Base-by-base conservation (phyloP, 2,329 filamentous ascomycete genomes). In the Xylaria sp. region DNA sequence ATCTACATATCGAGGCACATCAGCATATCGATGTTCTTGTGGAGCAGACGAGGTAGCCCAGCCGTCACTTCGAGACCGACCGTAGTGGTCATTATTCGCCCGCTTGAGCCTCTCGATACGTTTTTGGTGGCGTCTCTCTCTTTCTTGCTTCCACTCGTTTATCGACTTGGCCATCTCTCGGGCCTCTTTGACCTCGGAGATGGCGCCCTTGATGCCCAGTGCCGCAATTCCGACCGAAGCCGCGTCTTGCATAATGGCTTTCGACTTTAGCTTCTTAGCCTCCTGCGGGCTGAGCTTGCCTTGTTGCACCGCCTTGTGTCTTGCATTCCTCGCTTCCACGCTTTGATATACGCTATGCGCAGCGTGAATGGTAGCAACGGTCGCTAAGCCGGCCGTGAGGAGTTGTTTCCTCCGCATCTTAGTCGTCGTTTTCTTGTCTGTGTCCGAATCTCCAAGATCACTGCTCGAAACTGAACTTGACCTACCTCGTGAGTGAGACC, bases 381-480 rank as follows among this genome's bases (percentile, higher is more conserved):
- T 83, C 63, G 87, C 87, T 66, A 89, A 80, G 56, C 86, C 87
- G 8, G 86, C 85, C 63, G 85, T 88, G 66, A 89, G 72, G 69
- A 88, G 74, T 82, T 88, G 87, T 84, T 89, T 89, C 87, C 87
- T 86, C 87, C 82, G 86, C 83, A 89, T 87, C 78, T 87, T 88
- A 78, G 82, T 85, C 46, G 82, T 82, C 70, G 81, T 81, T 78
- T 83, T 87, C 77, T 84, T 83, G 72, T 89, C 87, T 25, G 87
- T 85, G 20, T 86, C 84, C 70, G 87, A 89, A 79, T 89, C 86
- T 59, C 87, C 87, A 58, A 89, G 77, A 74, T 89, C 86, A 23
- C 85, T 86, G 41, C 84, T 86, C 18, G 86, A 88, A 55, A 80
- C 82, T 58, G 86, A 87, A 59, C 80, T 81, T 41, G 83, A 84